These are phyloP conservation scores for Croton setiger DNA, from an alignment of 441 rosid species.

Conservation along the genomic window DNA sequence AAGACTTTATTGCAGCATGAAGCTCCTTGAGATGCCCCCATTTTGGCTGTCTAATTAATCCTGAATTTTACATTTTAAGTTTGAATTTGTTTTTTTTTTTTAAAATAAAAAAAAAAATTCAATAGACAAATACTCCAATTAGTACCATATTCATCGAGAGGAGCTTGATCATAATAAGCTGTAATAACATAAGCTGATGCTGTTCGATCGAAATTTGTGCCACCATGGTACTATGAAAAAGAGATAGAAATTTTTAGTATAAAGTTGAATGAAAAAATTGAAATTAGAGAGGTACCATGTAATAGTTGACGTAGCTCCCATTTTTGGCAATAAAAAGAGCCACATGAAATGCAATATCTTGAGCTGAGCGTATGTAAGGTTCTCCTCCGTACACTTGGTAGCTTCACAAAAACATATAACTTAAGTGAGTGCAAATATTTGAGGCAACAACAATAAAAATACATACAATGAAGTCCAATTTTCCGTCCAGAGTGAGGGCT, in stretches of 20 bases:
- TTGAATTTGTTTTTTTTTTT: no score
- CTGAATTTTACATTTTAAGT: constrained; percentile 23
- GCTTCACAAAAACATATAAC: no score
- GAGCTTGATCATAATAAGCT: constrained; percentile 90
- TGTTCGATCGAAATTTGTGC: constrained; percentile 87
- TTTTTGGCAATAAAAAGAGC: constrained; percentile 68
- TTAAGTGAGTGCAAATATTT: no score
- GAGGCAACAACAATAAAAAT: no score
- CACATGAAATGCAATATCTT: constrained; percentile 78
- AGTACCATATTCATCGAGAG: constrained; percentile 83
- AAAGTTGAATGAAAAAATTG: no score
- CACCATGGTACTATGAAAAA: constrained; percentile 69
- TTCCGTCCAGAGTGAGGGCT: constrained; percentile 91
- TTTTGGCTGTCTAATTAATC: constrained; percentile 78
- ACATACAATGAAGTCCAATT: constrained; percentile 88
- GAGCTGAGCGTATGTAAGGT: constrained; percentile 48
- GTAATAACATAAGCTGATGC: constrained; percentile 66
- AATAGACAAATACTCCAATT: background rate
- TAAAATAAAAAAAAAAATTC: no score
- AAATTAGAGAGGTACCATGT: constrained; percentile 49
- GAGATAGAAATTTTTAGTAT: background rate
- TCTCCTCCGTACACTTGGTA: constrained; percentile 65
- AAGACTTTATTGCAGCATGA: constrained; percentile 57
- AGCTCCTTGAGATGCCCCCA: constrained; percentile 81
- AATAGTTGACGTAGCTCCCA: constrained; percentile 83